Conservation (phyloP, 2,329 filamentous ascomycete genomes). For the Claviceps sp. region DNA sequence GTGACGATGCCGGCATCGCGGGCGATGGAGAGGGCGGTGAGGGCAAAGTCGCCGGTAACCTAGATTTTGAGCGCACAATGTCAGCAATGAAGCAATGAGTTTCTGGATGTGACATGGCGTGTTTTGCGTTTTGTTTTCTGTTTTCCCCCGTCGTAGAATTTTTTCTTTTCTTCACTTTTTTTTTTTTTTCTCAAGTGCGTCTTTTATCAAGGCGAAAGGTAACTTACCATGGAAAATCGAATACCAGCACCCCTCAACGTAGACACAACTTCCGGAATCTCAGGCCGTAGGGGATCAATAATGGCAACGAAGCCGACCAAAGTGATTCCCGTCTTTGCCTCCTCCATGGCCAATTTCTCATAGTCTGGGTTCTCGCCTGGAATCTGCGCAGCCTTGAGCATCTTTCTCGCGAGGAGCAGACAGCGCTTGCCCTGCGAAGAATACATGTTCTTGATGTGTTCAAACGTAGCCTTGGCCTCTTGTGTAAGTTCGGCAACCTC, state of each 20-base stretch:
- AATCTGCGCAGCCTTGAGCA: slow-evolving; percentile 28
- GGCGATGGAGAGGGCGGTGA: slow-evolving; percentile 62
- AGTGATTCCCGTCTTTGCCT: slow-evolving; percentile 43
- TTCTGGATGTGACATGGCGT: no score
- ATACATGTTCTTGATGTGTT: slow-evolving; percentile 52
- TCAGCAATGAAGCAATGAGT: neutral
- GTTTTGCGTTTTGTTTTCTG: no score
- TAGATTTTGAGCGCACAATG: slow-evolving; percentile 9
- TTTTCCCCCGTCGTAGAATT: no score
- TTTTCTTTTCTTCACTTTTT: no score
- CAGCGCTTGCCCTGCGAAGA: slow-evolving; percentile 56
- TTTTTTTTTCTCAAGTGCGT: no score
- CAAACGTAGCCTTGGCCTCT: slow-evolving; percentile 31
- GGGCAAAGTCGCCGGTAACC: slow-evolving; percentile 64
- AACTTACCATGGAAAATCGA: slow-evolving; percentile 57
- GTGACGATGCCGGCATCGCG: slow-evolving; percentile 59
- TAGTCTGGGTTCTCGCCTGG: slow-evolving; percentile 21
- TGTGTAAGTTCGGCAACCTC: slow-evolving; percentile 35
- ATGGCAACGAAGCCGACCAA: slow-evolving; percentile 66
- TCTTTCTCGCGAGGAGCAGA: slow-evolving; percentile 51
- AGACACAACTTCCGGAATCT: slow-evolving; percentile 54
- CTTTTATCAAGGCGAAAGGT: no score
- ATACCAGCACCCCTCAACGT: slow-evolving; percentile 58
- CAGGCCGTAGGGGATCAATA: slow-evolving; percentile 63
- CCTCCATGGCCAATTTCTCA: slow-evolving; percentile 43